Percentiles rank a stretch among this genome's conserved stretches.
These are phyloP conservation scores for Combretum micranthum DNA, from an alignment of 345 rosid genomes.

Conservation along the genomic window DNA sequence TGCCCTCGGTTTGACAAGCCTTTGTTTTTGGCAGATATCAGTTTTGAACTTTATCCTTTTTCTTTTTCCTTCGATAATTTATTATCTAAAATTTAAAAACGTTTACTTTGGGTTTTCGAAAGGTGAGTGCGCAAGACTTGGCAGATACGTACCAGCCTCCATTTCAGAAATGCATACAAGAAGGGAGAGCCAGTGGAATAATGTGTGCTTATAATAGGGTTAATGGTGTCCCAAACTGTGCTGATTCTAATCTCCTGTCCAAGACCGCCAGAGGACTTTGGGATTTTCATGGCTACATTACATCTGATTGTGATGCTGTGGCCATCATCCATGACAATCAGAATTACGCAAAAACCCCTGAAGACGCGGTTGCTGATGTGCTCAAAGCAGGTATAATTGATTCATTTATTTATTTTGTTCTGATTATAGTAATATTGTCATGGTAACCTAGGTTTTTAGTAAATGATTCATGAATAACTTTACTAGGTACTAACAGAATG, in stretches of 20 bases:
- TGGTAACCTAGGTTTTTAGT: too few species aligned
- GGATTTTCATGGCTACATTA: constrained; percentile 76
- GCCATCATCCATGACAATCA: constrained; percentile 50
- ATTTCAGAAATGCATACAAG: constrained; percentile 53
- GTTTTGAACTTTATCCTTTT: too few species aligned
- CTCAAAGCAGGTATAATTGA: constrained; percentile 67
- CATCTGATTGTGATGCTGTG: constrained; percentile 90
- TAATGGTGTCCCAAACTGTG: constrained; percentile 74
- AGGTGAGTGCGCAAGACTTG: constrained; percentile 70
- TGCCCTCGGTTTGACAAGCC: too few species aligned
- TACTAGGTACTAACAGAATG: too few species aligned
- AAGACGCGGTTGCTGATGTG: constrained; percentile 74
- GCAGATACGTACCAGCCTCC: constrained; percentile 93
- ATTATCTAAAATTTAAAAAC: neutral
- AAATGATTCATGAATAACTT: too few species aligned
- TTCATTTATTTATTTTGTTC: neutral
- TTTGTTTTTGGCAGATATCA: too few species aligned
- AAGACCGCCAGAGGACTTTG: constrained; percentile 56
- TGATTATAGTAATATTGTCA: neutral
- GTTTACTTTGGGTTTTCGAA: neutral
- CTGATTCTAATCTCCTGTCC: constrained; percentile 53
- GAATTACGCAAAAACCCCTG: constrained; percentile 66
- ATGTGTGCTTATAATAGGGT: constrained; percentile 87
- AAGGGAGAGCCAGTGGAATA: constrained; percentile 69
- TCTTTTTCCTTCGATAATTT: neutral